Base-by-base conservation (phyloP, 2,329 filamentous ascomycete species). In the Cladosporium phlei region DNA sequence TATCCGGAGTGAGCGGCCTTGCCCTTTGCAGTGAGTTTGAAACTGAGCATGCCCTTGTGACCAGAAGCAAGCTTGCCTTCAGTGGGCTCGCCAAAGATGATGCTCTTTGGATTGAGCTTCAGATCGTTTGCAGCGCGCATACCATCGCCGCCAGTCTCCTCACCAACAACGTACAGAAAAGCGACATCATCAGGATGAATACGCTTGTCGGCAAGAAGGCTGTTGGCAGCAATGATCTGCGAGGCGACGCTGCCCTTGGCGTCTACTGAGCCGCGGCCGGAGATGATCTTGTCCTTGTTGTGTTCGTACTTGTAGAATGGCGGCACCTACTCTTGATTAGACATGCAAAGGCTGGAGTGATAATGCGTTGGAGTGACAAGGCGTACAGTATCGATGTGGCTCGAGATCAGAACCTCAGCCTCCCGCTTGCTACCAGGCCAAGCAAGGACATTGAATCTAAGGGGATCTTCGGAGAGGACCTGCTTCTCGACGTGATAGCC, bases 1-100 rank as follows among this genome's bases (percentile, higher is more conserved):
- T 98, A 97, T 3, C 91, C 91, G 7, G 85, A 90, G 69, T 98
- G 93, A 1, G 86, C 88, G 0, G 84, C 87, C 51, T 83, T 83
- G 22, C 91, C 91, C 24, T 75, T 77, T 0, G 86, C 86, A 11
- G 71, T 71, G 49, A 97, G 59, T 2, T 74, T 70, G 59, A 89
- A 84, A 34, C 77, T 76, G 3, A 89, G 64, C 47, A 83, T 85
- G 30, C 93, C 91, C 71, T 98, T 97, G 74, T 97, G 91, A 2
- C 91, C 93, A 46, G 86, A 83, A 0, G 88, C 89, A 16, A 97
- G 82, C 66, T 86, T 88, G 55, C 83, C 79, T 59, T 95, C 88
- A 0, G 93, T 98, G 0, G 91, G 91, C 65, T 98, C 93, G 30
- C 93, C 91, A 60, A 96, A 97, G 59, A 91, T 85, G 58, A 88